Percentiles rank a stretch among this genome's conserved stretches.
Evolutionary conservation across 352 stramenopile species (phyloP).

Genomic region (Phytophthora tentaculata): DNA sequence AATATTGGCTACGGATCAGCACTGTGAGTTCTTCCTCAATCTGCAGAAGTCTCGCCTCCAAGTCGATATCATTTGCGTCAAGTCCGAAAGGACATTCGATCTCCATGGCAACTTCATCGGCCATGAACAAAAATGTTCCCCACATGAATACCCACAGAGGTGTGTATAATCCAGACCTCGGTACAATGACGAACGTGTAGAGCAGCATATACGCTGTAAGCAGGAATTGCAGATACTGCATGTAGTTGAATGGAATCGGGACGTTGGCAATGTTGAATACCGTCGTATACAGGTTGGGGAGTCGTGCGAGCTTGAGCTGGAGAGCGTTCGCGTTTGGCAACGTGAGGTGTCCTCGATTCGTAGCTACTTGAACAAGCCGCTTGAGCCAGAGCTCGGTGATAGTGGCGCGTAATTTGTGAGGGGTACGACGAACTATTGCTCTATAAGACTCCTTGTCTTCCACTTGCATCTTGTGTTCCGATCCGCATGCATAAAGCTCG

Average conservation of each 20-base stretch:
- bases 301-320: constrained; percentile 69
- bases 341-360: constrained; percentile 64
- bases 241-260: constrained; percentile 89
- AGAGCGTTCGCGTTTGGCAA: constrained; percentile 61
- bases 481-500: constrained; percentile 73
- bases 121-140: constrained; percentile 84
- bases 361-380: constrained; percentile 70
- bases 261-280: constrained; percentile 89
- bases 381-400: constrained; percentile 86
- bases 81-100: constrained; percentile 85
- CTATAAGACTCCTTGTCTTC: constrained; percentile 50
- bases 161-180: constrained; percentile 72
- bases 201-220: constrained; percentile 79
- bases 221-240: constrained; percentile 80
- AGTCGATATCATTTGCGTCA: constrained; percentile 84
- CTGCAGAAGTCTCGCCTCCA: constrained; percentile 72
- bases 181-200: constrained; percentile 88
- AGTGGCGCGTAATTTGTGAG: constrained; percentile 74
- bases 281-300: constrained; percentile 78
- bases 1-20: constrained; percentile 82
- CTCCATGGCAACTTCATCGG: constrained; percentile 83
- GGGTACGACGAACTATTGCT: constrained; percentile 63
- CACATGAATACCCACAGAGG: constrained; percentile 84
- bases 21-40: constrained; percentile 87
- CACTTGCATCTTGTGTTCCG: constrained; percentile 54